Evolutionary conservation across 495 filamentous ascomycete species (phyloP).

Genomic region (Aspergillus baeticus): DNA sequence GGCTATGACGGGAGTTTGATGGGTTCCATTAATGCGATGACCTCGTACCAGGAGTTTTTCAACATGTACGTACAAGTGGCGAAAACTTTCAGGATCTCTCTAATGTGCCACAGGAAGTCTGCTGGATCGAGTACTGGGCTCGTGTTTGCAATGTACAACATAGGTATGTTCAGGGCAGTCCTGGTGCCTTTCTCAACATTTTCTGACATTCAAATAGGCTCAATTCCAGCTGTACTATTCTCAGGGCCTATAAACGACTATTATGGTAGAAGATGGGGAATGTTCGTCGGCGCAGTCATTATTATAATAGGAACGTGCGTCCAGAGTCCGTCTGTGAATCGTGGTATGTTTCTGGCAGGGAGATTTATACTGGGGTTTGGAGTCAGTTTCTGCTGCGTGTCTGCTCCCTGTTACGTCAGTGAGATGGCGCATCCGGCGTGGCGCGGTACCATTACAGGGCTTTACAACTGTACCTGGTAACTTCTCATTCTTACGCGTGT

Average conservation of each 20-base stretch:
- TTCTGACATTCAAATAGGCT: too few species aligned
- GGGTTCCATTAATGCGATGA: constrained; percentile 37
- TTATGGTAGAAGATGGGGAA: constrained; percentile 59
- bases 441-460: constrained; percentile 61
- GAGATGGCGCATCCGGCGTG: constrained; percentile 72
- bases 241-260: constrained; percentile 23
- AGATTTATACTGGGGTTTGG: constrained; percentile 74
- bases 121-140: constrained; percentile 42
- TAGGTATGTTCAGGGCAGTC: too few species aligned
- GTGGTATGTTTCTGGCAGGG: constrained; percentile 63
- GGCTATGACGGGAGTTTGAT: constrained; percentile 54
- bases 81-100: background rate
- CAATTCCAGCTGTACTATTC: constrained; percentile 21
- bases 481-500: background rate
- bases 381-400: constrained; percentile 62
- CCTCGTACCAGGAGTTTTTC: constrained; percentile 36
- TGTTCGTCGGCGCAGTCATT: constrained; percentile 57
- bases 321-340: constrained; percentile 44
- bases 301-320: constrained; percentile 58
- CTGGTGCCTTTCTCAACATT: too few species aligned
- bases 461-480: constrained; percentile 28
- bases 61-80: constrained; percentile 26
- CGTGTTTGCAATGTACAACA: constrained; percentile 59
- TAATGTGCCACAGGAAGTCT: constrained; percentile 11
- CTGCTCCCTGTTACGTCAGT: constrained; percentile 67